Conservation (phyloP, 768 basidiomycete species). For the Kwoniella dendrophila region DNA sequence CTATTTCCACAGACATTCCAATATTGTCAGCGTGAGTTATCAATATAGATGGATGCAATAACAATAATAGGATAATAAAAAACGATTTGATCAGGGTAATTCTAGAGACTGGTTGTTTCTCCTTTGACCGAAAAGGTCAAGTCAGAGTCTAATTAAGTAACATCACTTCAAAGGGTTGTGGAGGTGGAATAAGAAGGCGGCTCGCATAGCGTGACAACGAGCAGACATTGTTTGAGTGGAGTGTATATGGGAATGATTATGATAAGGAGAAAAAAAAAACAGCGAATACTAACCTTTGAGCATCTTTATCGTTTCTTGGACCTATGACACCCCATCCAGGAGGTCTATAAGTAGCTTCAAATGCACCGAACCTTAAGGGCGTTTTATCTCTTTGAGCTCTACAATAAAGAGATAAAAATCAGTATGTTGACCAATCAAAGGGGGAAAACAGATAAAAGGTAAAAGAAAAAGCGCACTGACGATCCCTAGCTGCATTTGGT, state of each 20-base stretch:
- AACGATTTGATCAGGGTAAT: slow-evolving; percentile 32
- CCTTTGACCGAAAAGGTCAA: slow-evolving; percentile 26
- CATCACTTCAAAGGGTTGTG: slow-evolving; percentile 31
- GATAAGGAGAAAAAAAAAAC: too few species aligned
- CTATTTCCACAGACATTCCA: slow-evolving; percentile 25
- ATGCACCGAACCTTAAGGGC: slow-evolving; percentile 50
- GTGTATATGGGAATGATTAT: too few species aligned
- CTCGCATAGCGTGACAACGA: not conserved
- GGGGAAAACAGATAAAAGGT: not conserved
- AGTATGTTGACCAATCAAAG: not conserved
- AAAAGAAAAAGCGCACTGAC: slow-evolving; percentile 27
- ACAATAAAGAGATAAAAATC: not conserved
- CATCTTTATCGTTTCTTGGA: slow-evolving; percentile 50
- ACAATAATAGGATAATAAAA: not conserved
- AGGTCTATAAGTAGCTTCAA: slow-evolving; percentile 48
- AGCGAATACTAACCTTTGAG: slow-evolving; percentile 48
- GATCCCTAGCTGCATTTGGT: slow-evolving; percentile 40
- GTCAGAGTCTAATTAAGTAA: slow-evolving; percentile 50
- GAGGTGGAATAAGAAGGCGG: not conserved
- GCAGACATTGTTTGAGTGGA: too few species aligned
- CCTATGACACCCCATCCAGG: slow-evolving; percentile 40
- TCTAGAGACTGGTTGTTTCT: slow-evolving; percentile 32
- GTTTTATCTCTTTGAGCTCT: slow-evolving; percentile 28
- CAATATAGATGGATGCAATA: not conserved
- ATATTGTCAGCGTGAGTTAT: slow-evolving; percentile 1